phyloP scores from a whole-genome alignment of 2,329 filamentous ascomycete genomes.

The Graphiopsis chlorocephala region DNA sequence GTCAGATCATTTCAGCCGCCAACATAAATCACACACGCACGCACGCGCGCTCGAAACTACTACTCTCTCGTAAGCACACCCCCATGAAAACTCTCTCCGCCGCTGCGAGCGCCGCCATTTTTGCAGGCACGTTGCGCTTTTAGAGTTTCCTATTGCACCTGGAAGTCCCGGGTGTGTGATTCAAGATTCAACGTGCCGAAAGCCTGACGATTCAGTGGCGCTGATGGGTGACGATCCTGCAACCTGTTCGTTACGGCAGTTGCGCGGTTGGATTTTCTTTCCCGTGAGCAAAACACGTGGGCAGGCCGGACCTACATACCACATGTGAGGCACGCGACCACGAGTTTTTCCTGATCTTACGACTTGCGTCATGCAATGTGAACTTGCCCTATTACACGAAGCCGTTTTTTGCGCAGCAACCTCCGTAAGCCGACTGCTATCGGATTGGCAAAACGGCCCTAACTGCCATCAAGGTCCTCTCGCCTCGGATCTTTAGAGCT shows the following conservation, averaged over 20 bases:
- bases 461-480: not conserved
- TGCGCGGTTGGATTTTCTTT: not conserved
- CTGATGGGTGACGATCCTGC: not conserved
- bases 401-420: not conserved
- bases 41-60: not conserved
- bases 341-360: no score
- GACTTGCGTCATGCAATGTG: not conserved
- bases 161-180: not conserved
- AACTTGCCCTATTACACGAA: not conserved
- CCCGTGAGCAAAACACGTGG: not conserved
- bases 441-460: not conserved
- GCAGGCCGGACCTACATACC: not conserved
- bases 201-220: not conserved
- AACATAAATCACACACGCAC: not conserved
- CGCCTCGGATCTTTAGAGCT: not conserved
- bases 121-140: not conserved
- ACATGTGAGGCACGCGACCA: not conserved
- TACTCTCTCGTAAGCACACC: not conserved
- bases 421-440: not conserved
- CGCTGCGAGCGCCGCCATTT: not conserved
- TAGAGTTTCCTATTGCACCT: not conserved
- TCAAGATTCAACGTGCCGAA: conserved; percentile 7
- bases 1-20: conserved; percentile 3
- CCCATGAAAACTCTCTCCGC: not conserved
- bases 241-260: not conserved